Conservation (phyloP, 2,329 filamentous ascomycete species). For the Aspergillus quadrilineatus region DNA sequence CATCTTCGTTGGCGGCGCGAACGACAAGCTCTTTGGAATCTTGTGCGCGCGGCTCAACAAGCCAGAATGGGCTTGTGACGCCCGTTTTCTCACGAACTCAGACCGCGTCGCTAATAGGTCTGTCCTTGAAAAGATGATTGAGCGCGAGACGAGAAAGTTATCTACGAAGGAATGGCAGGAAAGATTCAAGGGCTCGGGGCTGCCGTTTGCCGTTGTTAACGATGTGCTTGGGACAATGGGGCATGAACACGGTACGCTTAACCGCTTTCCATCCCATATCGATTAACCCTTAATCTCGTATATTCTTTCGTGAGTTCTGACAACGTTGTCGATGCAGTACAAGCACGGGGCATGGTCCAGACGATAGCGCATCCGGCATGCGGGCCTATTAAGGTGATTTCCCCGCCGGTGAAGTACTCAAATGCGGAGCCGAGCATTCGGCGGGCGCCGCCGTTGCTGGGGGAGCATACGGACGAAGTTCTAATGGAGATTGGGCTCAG, state of each 20-base stretch:
- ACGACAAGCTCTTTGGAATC: conserved; percentile 62
- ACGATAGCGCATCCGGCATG: conserved; percentile 81
- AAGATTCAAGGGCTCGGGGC: conserved; percentile 78
- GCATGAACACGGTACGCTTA: conserved; percentile 71
- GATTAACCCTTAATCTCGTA: not conserved
- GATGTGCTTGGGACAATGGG: conserved; percentile 82
- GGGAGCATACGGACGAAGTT: conserved; percentile 82
- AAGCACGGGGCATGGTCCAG: conserved; percentile 82
- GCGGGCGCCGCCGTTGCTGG: conserved; percentile 78
- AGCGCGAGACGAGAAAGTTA: conserved; percentile 68
- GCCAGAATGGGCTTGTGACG: conserved; percentile 58
- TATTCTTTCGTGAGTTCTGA: no score
- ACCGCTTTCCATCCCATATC: not conserved
- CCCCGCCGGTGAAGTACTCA: conserved; percentile 92
- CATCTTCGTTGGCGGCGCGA: conserved; percentile 64
- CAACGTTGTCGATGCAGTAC: conserved; percentile 41
- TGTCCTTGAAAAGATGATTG: conserved; percentile 75
- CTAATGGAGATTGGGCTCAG: conserved; percentile 62
- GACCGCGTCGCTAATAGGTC: conserved; percentile 64
- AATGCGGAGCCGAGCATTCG: conserved; percentile 74
- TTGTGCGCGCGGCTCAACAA: conserved; percentile 58
- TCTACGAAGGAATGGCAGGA: conserved; percentile 87
- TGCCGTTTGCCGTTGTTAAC: conserved; percentile 94
- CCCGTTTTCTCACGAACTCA: conserved; percentile 59
- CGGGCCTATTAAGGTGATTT: conserved; percentile 84